Evolutionary conservation across 208 protist species (phyloP), one percentile per base, ranked within the genome.

Genomic region (Wallacemonas sp.): DNA sequence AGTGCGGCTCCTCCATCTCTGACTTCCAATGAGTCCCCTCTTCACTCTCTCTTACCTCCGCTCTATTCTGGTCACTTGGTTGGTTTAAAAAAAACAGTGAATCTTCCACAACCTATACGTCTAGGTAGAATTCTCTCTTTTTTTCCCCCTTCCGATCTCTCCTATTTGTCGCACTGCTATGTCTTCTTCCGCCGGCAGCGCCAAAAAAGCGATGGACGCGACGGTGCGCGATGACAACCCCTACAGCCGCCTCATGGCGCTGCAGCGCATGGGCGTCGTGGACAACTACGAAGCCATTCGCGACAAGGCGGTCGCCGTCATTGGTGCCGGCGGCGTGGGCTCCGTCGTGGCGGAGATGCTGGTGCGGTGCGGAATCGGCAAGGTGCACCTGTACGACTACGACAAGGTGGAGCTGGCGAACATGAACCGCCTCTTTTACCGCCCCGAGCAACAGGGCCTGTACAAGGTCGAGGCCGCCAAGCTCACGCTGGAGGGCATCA

Each of bases 381-480:
- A 99, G 76, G 80, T 99, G 12, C 66, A 99, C n/a, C 78, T 99
- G 44, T 99, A 97, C 67, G 98, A 99, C 81, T 99, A 99, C 83
- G 98, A 99, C 84, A 98, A 84, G 49, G 98, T 99, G 6, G 96
- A 99, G 68, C 68, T 99, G 26, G 97, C 98, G 1, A 99, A 99
- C 82, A 99, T 99, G 98, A 99, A 99, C 72, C 82, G 93, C 9
- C 83, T 99, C 36, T 98, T 98, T 72, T 99, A 98, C 76, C 84
- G 93, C n/a, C 97, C 96, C 0, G 87, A 98, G 34, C 97, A 99
- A 70, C 86, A 93, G 29, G 97, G 97, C 21, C 72, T 98, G 82
- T 92, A 71, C 46, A 99, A 99, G 71, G 95, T 96, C n/a, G 77
- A 88, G 9, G 98, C 95, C 1, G 89, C 94, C 17, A 74, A 80